A percentile compares a stretch with the other conserved stretches of the same genome.
Evolutionary conservation across 2,329 filamentous ascomycete genomes (phyloP).

Genomic region (Calonectria crousiana): DNA sequence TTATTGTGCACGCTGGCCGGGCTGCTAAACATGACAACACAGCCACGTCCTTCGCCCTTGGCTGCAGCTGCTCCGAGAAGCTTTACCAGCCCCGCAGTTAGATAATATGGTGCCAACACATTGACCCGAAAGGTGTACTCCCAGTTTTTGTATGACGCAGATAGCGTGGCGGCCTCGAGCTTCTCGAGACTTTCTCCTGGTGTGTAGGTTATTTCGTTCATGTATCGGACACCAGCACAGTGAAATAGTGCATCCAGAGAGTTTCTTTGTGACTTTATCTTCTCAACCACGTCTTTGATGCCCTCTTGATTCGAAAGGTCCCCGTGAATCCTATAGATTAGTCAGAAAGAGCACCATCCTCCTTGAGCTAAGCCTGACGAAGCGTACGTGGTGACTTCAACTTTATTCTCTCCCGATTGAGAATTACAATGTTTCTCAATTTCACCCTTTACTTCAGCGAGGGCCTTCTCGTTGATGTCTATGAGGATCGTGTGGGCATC

Average conservation of each 20-base stretch:
- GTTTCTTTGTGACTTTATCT: neutral
- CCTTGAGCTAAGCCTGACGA: neutral
- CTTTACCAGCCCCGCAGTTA: neutral
- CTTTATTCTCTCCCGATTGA: neutral
- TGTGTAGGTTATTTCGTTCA: neutral
- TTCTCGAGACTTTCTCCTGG: neutral
- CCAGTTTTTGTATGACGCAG: neutral
- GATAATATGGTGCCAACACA: neutral
- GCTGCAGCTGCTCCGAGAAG: neutral
- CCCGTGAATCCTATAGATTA: neutral
- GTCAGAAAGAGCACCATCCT: neutral
- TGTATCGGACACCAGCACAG: constrained; percentile 1
- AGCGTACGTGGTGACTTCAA: neutral
- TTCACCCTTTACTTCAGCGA: neutral
- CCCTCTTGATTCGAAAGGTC: constrained; percentile 4
- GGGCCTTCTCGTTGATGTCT: neutral
- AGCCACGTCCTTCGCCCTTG: neutral
- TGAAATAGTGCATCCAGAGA: constrained; percentile 1
- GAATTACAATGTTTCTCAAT: neutral
- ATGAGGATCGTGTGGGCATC: neutral
- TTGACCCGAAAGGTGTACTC: neutral
- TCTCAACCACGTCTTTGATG: neutral
- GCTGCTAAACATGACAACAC: constrained; percentile 6
- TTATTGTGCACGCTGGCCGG: constrained; percentile 6
- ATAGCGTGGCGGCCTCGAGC: neutral